Evolutionary conservation across 73 alveolate genomes (phyloP), one percentile per base, ranked within the genome.

Genomic region (Paramecium pentaurelia): DNA sequence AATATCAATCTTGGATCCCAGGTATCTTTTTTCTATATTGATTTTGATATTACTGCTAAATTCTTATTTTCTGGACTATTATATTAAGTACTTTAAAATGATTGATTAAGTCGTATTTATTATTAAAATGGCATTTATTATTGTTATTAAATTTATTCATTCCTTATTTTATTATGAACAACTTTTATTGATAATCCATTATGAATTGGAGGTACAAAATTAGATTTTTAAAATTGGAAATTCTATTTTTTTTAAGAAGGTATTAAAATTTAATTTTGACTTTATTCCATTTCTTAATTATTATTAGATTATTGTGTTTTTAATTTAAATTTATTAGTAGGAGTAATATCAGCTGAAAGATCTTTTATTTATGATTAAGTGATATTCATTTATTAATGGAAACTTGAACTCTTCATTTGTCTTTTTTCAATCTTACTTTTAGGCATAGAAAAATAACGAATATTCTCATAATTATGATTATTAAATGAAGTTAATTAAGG

Each of bases 1-100:
- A 64, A 64, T 64, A 64, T 64, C 27, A 64, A 64, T 64, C 84
- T 28, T 64, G 84, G 84, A 64, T 64, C 84, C 84, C 84, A 64
- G 0, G 84, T 34, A 18, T 54, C 70, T 54, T 54, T 54, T 28
- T 64, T 64, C 30, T 64, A 64, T 11, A 64, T 28, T 28, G 84
- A 34, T 18, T 54, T 54, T 54, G 70, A 54, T 25, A 54, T 54
- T 18, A 54, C 70, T 7, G 25, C 22, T 54, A 54, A 54, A 54
- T 54, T 54, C 84, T 34, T 64, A 64, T 28, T 64, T 34, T 64
- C 51, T 64, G 84, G 84, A 42, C 84, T 64, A 32, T 64, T 64
- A 8, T 64, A 34, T 64, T 32, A 28, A 28, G 51, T 64, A 64
- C 51, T 32, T 64, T 64, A 27, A 64, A 64, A 64, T 64, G 84